Evolutionary conservation across 192 early-diverging fungal species (phyloP).

Genomic region (Backusella liffmaniae): DNA sequence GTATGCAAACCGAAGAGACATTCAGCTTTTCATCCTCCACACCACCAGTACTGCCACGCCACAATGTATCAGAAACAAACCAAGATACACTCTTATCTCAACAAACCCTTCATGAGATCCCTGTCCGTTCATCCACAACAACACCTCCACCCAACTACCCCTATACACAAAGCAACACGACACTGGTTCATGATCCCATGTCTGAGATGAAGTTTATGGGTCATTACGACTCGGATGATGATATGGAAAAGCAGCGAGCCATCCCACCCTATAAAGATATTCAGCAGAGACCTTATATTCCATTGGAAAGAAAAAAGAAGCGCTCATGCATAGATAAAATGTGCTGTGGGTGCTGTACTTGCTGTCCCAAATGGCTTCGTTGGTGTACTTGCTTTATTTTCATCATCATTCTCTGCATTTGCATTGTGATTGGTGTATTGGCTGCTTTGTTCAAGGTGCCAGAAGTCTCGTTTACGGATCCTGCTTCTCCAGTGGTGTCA

Average conservation of each 20-base stretch:
- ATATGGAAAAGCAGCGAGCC: background rate
- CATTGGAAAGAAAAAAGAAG: constrained; percentile 9
- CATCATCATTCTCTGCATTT: constrained; percentile 37
- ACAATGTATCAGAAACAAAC: background rate
- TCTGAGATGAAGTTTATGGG: constrained; percentile 13
- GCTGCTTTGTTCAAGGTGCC: constrained; percentile 47
- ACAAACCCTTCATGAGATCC: background rate
- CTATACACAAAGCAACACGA: background rate
- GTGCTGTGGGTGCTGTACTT: constrained; percentile 33
- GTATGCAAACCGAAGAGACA: background rate
- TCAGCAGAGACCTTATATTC: background rate
- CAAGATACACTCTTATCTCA: background rate
- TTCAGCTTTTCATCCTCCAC: background rate
- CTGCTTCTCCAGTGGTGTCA: background rate
- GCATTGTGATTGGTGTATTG: constrained; percentile 39
- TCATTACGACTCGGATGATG: constrained; percentile 18
- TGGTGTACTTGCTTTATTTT: constrained; percentile 43
- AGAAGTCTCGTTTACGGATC: constrained; percentile 23
- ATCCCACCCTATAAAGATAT: background rate
- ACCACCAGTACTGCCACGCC: background rate
- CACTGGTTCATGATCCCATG: background rate
- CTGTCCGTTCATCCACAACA: background rate
- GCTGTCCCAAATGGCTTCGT: constrained; percentile 40
- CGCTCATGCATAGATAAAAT: constrained; percentile 28
- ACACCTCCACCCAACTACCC: background rate